These are phyloP conservation scores for Sporothrix globosa DNA, from an alignment of 2,329 filamentous ascomycete species.

Conservation along the genomic window DNA sequence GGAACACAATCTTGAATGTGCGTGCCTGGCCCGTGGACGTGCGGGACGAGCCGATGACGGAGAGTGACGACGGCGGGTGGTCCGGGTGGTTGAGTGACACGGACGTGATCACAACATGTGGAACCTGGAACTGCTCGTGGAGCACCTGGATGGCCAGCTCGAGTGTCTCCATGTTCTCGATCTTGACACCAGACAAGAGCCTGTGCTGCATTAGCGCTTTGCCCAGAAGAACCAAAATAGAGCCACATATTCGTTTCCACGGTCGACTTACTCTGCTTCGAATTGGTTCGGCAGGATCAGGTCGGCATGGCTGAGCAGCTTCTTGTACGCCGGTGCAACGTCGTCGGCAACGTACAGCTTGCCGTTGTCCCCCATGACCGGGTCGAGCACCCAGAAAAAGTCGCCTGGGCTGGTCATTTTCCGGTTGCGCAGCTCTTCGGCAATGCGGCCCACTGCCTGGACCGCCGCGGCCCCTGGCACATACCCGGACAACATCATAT, in stretches of 20 bases:
- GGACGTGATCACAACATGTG: constrained; percentile 91
- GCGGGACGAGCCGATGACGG: constrained; percentile 77
- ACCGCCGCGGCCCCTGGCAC: constrained; percentile 86
- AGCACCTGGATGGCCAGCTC: constrained; percentile 74
- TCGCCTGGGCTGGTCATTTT: constrained; percentile 67
- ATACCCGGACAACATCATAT: constrained; percentile 94
- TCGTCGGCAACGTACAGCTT: constrained; percentile 88
- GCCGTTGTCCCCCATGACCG: constrained; percentile 97
- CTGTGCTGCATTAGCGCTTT: constrained; percentile 50
- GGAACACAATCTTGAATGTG: constrained; percentile 87
- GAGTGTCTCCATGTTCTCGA: constrained; percentile 73
- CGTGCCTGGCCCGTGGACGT: constrained; percentile 66
- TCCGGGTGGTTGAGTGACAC: constrained; percentile 67
- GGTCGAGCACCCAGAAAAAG: constrained; percentile 97
- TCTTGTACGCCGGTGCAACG: constrained; percentile 88
- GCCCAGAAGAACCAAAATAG: no score
- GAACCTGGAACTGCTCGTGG: constrained; percentile 74
- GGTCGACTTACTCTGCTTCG: constrained; percentile 74
- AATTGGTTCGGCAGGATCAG: constrained; percentile 96
- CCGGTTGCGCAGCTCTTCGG: constrained; percentile 73
- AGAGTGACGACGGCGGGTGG: constrained; percentile 58
- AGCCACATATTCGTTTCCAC: background rate
- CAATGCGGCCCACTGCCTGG: constrained; percentile 81
- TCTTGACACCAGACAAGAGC: constrained; percentile 80
- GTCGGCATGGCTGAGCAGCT: constrained; percentile 77